Base-by-base conservation (phyloP, 2,329 filamentous ascomycete genomes). In the Tetracladium maxilliforme region DNA sequence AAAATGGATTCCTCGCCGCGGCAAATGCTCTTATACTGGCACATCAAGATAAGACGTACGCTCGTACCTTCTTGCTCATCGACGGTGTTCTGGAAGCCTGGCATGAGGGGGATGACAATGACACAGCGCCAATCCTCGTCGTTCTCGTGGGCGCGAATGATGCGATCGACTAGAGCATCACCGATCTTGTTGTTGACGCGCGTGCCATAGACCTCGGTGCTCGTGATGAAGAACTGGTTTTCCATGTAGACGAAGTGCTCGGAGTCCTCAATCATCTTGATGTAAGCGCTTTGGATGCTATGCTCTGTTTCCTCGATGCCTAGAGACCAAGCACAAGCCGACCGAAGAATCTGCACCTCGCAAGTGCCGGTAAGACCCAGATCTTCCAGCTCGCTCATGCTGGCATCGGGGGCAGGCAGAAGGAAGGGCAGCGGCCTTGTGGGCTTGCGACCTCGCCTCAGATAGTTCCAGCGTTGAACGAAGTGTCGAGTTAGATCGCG, bases 231-330 rank as follows among this genome's bases (percentile, higher is more conserved):
- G 53, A 95, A 98, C 44, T 98, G 90, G 45, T 98, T 98, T 48
- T 98, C 90, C 36, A 95, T 93, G 51, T 98, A 95, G 25, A 95
- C 82, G 42, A 94, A 93, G 48, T 95, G 90, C 23, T 98, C 83
- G 3, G 84, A 94, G 35, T 87, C 78, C 36, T 90, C 77, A 38
- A 98, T 98, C 59, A 92, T 72, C 47, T 92, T 90, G 37, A 92
- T 68, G 43, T 95, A 95, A 4, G 90, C 87, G 34, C 78, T 90
- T 64, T 92, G 86, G 44, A 98, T 95, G 44, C 87, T 95, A 49
- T 86, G 76, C 47, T 98, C 90, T 1, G 77, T 80, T 30, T 83
- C 70, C 28, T 83, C 78, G 10, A 84, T 84, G 10, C 90, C 90
- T 3, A 93, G 64, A 2, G 87, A 95, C 90, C 90, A 98, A 18